Base-by-base conservation (phyloP, 78 protist genomes). In the Tieghemostelium lacteum region DNA sequence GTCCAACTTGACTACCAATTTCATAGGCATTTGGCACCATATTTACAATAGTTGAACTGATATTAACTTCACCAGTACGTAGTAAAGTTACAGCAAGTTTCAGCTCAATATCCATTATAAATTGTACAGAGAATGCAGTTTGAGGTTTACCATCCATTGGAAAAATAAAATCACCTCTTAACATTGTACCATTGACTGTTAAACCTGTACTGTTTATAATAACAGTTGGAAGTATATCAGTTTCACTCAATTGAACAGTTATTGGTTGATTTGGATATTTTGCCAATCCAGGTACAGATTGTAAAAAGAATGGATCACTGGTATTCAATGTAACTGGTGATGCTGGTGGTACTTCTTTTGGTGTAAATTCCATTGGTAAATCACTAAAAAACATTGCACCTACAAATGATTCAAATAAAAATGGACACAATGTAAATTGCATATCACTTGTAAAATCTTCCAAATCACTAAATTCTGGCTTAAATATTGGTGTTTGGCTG, bases 271-370 rank as follows among this genome's bases (percentile, higher is more conserved):
- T 57, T 52, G 69, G 69, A 26, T 73, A 73, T 54, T 34, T 20
- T 19, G 67, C 7, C 17, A 73, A 8, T 24, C 83, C 83, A 26
- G 83, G 83, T 14, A 67, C 83, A 17, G 36, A 3, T 22, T 31
- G 5, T 14, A 22, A 24, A 40, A 73, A 73, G 50, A 73, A 73
- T 8, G 28, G 45, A 73, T 73, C 83, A 57, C 42, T 24, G 2
- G 83, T 73, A 57, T 73, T 73, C 26, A 73, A 57, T 2, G 22
- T 29, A 37, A 73, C 83, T 39, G 83, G 83, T 20, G 58, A 37
- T 7, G 50, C 83, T 0, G 67, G 17, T 26, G 83, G 83, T 0
- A 73, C 69, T 57, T 57, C n/a, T 12, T 7, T 16, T 37, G 83
- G 83, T 24, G 19, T 37, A 16, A 73, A 36, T 6, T 49, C 33